Evolutionary conservation across 2,329 filamentous ascomycete genomes (phyloP).

Genomic region (Pseudonectria foliicola): DNA sequence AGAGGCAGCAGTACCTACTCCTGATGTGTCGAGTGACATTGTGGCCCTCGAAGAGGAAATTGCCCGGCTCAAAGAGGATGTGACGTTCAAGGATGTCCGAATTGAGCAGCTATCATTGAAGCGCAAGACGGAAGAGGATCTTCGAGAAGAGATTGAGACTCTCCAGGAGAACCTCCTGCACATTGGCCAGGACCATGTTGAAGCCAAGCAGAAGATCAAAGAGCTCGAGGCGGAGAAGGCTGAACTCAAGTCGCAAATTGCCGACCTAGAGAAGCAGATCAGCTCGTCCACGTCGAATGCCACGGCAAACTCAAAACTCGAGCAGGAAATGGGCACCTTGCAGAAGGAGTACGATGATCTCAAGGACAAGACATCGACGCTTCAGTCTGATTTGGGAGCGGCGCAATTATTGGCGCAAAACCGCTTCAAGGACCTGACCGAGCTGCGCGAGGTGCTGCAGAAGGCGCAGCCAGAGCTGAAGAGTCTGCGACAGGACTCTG

Average conservation of each 20-base stretch:
- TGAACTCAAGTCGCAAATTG: constrained; percentile 54
- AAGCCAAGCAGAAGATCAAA: constrained; percentile 71
- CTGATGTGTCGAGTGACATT: constrained; percentile 21
- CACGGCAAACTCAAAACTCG: constrained; percentile 47
- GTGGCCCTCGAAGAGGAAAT: constrained; percentile 43
- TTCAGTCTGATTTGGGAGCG: constrained; percentile 79
- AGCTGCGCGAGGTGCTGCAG: constrained; percentile 70
- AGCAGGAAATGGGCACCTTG: constrained; percentile 51
- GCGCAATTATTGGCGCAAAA: constrained; percentile 80
- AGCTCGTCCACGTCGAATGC: constrained; percentile 28
- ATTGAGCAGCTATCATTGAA: constrained; percentile 66
- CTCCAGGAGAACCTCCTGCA: constrained; percentile 72
- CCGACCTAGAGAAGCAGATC: constrained; percentile 65
- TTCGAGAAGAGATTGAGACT: constrained; percentile 79
- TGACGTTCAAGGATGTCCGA: constrained; percentile 60
- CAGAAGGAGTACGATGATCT: constrained; percentile 57
- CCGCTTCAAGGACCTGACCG: constrained; percentile 80
- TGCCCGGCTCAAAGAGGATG: constrained; percentile 41
- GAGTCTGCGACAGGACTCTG: constrained; percentile 68
- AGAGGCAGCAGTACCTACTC: constrained; percentile 27
- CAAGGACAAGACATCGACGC: constrained; percentile 57
- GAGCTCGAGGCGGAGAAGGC: constrained; percentile 62
- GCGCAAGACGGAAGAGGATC: constrained; percentile 67
- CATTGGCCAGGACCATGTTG: constrained; percentile 77
- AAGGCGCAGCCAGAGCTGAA: constrained; percentile 84